Evolutionary conservation across 179 eudicot genomes (phyloP).

Genomic region (Pouteria campechiana): DNA sequence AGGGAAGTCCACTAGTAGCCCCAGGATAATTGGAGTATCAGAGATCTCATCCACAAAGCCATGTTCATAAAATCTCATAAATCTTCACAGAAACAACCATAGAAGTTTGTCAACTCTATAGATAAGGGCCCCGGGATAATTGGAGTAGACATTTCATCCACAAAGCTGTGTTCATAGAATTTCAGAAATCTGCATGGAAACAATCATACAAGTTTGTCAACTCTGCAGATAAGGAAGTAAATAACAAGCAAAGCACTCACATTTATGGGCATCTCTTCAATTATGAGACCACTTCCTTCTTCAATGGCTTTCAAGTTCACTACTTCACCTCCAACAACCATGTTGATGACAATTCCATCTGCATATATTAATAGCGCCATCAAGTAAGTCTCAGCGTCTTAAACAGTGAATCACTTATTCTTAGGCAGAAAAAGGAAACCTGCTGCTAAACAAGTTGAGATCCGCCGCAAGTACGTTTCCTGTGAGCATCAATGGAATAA

Average conservation of each 20-base stretch:
- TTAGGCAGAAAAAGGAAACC: conserved; percentile 42
- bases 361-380: conserved; percentile 3
- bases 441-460: conserved; percentile 72
- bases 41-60: too few species aligned
- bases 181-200: conserved; percentile 40
- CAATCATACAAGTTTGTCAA: not conserved
- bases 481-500: conserved; percentile 16
- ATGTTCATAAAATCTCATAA: conserved; percentile 39
- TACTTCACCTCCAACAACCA: conserved; percentile 94
- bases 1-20: too few species aligned
- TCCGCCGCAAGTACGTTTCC: conserved; percentile 72
- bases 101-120: not conserved
- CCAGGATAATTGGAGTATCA: too few species aligned
- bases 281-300: conserved; percentile 62
- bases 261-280: conserved; percentile 83
- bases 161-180: conserved; percentile 33
- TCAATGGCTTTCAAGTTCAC: conserved; percentile 65
- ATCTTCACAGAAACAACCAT: conserved; percentile 23
- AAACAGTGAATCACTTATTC: too few species aligned
- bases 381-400: too few species aligned
- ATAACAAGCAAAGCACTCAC: conserved; percentile 25
- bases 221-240: not conserved
- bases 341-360: conserved; percentile 85
- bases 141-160: too few species aligned
- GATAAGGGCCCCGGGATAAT: too few species aligned